Conservation (phyloP, 2,329 filamentous ascomycete species). For the Trichophyton mentagrophytes region DNA sequence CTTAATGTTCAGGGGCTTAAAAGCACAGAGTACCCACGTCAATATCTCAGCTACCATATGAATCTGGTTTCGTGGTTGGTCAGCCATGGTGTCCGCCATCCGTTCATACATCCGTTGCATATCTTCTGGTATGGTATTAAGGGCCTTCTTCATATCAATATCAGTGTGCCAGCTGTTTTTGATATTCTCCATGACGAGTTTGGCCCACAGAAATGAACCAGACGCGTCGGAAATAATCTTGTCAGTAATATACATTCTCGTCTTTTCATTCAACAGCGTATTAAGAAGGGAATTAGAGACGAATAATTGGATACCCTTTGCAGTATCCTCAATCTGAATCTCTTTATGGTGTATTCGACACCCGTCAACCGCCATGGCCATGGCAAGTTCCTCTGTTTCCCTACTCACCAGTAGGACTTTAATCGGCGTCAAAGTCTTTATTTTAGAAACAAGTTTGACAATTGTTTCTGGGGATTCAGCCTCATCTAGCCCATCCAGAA, state of each 20-base stretch:
- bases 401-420: conserved; percentile 12
- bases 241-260: conserved; percentile 16
- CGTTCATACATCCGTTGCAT: conserved; percentile 21
- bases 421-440: conserved; percentile 5
- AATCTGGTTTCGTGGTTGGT: not conserved
- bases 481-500: conserved; percentile 16
- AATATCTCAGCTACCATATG: conserved; percentile 12
- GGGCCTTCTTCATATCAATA: conserved; percentile 11
- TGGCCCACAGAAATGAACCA: conserved; percentile 30
- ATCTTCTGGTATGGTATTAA: conserved; percentile 17
- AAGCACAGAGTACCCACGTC: conserved; percentile 17
- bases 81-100: conserved; percentile 15
- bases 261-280: conserved; percentile 5
- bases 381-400: conserved; percentile 5
- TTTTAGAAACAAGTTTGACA: conserved; percentile 4
- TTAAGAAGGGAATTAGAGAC: not conserved
- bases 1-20: conserved; percentile 15
- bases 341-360: conserved; percentile 6
- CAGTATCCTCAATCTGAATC: conserved; percentile 5
- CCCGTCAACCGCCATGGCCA: not conserved
- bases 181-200: conserved; percentile 14
- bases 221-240: conserved; percentile 26
- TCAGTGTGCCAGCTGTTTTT: conserved; percentile 12
- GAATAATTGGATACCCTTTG: conserved; percentile 2
- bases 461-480: conserved; percentile 5